Evolutionary conservation across 352 stramenopile species (phyloP).

Genomic region (Pythium oligandrum): DNA sequence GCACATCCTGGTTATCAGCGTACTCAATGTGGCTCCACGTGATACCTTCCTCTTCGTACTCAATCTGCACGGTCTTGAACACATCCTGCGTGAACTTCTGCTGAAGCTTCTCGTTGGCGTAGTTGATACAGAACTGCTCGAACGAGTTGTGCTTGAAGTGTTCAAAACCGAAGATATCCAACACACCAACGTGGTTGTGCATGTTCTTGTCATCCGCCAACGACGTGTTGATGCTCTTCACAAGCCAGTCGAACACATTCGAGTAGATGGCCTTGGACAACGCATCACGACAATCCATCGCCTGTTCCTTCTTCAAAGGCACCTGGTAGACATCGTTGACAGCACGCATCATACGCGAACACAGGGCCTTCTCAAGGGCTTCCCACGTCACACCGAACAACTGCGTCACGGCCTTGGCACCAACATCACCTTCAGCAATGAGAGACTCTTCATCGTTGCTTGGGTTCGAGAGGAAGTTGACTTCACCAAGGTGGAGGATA

Average conservation of each 20-base stretch:
- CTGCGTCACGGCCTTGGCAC: slow-evolving; percentile 47
- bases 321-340: slow-evolving; percentile 50
- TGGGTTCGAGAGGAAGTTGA: slow-evolving; percentile 72
- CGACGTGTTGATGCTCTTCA: slow-evolving; percentile 89
- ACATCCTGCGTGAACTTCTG: slow-evolving; percentile 89
- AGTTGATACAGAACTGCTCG: slow-evolving; percentile 84
- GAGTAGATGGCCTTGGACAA: slow-evolving; percentile 93
- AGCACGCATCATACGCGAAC: slow-evolving; percentile 83
- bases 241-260: slow-evolving; percentile 91
- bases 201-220: slow-evolving; percentile 75
- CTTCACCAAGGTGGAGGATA: slow-evolving; percentile 94
- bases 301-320: slow-evolving; percentile 55
- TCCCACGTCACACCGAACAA: slow-evolving; percentile 90
- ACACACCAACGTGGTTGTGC: slow-evolving; percentile 89
- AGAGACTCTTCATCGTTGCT: slow-evolving; percentile 77
- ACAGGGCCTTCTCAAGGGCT: slow-evolving; percentile 90
- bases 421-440: slow-evolving; percentile 40
- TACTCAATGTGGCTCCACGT: slow-evolving; percentile 90
- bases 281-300: slow-evolving; percentile 81
- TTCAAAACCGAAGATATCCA: slow-evolving; percentile 99
- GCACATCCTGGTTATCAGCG: slow-evolving; percentile 86
- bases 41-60: slow-evolving; percentile 95
- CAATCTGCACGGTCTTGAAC: slow-evolving; percentile 91
- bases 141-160: slow-evolving; percentile 95
- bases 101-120: slow-evolving; percentile 80